Conservation (phyloP, 2,329 filamentous ascomycete genomes). For the Calonectria honghensis region DNA sequence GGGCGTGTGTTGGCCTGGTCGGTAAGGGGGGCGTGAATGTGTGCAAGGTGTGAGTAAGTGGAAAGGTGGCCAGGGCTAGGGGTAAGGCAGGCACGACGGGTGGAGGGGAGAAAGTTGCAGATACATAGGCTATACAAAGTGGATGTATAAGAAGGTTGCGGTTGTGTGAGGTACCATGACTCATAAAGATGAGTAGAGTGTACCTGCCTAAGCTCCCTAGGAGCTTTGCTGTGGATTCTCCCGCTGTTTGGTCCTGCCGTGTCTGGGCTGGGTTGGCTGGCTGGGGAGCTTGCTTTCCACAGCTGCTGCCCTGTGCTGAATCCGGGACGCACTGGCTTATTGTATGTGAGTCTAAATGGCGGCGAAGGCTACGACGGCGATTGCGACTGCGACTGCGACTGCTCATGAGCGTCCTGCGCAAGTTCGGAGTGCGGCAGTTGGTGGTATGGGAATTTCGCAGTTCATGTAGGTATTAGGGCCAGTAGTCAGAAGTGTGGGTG, state of each 20-base stretch:
- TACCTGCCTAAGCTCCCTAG: slow-evolving; percentile 35
- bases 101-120: slow-evolving; percentile 27
- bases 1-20: slow-evolving; percentile 50
- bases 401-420: slow-evolving; percentile 20
- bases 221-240: slow-evolving; percentile 40
- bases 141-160: background rate
- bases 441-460: slow-evolving; percentile 50
- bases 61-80: slow-evolving; percentile 55
- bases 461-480: slow-evolving; percentile 56
- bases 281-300: slow-evolving; percentile 38
- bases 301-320: slow-evolving; percentile 38
- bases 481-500: slow-evolving; percentile 54
- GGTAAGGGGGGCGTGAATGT: slow-evolving; percentile 52
- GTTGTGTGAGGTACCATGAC: slow-evolving; percentile 21
- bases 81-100: slow-evolving; percentile 47
- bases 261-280: slow-evolving; percentile 35
- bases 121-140: slow-evolving; percentile 20
- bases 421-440: slow-evolving; percentile 15
- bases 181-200: background rate
- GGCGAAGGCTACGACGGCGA: background rate
- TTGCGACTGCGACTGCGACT: background rate
- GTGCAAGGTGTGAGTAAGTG: slow-evolving; percentile 53
- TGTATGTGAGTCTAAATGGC: slow-evolving; percentile 16
- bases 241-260: slow-evolving; percentile 44
- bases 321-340: slow-evolving; percentile 32